phyloP scores from a whole-genome alignment of 257 asterid genomes.

The Thymus quinquecostatus region DNA sequence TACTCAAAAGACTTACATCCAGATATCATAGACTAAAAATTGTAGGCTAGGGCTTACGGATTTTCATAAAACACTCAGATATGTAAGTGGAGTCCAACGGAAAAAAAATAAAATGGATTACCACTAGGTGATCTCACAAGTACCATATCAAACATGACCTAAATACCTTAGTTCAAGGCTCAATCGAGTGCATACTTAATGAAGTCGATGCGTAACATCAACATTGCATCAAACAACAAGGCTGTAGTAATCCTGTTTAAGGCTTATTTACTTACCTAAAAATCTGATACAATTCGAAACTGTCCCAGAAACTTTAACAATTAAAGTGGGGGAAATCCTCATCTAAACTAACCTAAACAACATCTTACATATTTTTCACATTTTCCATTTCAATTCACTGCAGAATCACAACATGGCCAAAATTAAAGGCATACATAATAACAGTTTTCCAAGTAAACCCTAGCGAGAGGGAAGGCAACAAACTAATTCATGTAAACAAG shows the following conservation, averaged over 20 bases:
- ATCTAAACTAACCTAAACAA: too few species aligned
- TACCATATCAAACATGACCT: neutral
- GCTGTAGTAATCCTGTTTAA: neutral
- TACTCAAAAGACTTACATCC: neutral
- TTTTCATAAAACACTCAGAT: slow-evolving; percentile 9
- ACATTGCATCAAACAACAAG: too few species aligned
- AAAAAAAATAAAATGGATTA: neutral
- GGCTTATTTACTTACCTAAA: too few species aligned
- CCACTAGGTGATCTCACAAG: slow-evolving; percentile 4
- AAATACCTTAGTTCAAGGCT: slow-evolving; percentile 14
- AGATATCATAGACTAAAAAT: neutral
- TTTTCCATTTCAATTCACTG: neutral
- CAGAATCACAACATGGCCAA: neutral
- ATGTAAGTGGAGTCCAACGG: neutral
- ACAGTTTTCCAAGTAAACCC: neutral
- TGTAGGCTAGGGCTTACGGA: neutral
- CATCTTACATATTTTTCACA: neutral
- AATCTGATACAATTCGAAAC: neutral
- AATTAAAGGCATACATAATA: neutral
- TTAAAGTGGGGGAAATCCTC: too few species aligned
- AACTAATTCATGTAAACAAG: slow-evolving; percentile 6
- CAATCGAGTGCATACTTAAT: neutral
- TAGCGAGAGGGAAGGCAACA: neutral
- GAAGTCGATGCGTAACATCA: neutral
- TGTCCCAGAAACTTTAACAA: neutral